A percentile compares a stretch with the other conserved stretches of the same genome.
These are phyloP conservation scores for Recurvomyces mirabilis DNA, from an alignment of 495 filamentous ascomycete species.

Conservation along the genomic window DNA sequence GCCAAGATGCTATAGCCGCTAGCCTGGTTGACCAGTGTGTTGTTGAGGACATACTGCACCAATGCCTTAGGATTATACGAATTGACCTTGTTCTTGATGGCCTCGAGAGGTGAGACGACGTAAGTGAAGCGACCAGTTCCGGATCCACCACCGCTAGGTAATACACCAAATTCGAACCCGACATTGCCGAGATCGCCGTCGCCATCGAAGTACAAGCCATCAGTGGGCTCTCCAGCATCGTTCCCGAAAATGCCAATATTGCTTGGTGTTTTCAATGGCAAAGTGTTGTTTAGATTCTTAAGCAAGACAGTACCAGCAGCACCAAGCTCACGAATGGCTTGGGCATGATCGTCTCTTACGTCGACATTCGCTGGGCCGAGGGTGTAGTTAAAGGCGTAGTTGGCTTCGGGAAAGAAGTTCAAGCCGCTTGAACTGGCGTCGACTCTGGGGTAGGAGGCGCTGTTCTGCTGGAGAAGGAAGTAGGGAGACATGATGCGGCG, in stretches of 20 bases:
- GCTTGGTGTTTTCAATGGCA: conserved; percentile 42
- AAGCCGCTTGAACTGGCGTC: conserved; percentile 15
- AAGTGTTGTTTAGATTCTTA: conserved; percentile 45
- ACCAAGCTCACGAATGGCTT: conserved; percentile 45
- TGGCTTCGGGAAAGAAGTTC: conserved; percentile 7
- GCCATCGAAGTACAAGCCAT: conserved; percentile 34
- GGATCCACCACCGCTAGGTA: conserved; percentile 48
- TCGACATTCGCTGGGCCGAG: conserved; percentile 26
- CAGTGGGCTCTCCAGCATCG: conserved; percentile 40
- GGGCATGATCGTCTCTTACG: conserved; percentile 40
- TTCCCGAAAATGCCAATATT: conserved; percentile 53
- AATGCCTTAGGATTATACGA: conserved; percentile 27
- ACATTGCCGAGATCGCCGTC: conserved; percentile 12
- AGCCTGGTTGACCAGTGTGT: conserved; percentile 26
- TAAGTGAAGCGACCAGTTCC: conserved; percentile 43
- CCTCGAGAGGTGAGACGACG: conserved; percentile 46
- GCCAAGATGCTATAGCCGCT: conserved; percentile 13
- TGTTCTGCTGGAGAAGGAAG: conserved; percentile 23
- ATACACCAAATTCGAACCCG: conserved; percentile 44
- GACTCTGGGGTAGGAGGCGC: conserved; percentile 19
- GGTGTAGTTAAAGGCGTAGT: conserved; percentile 22
- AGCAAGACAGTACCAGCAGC: conserved; percentile 49
- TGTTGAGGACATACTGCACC: conserved; percentile 33
- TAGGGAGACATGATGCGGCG: conserved; percentile 29
- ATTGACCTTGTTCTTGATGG: conserved; percentile 35